phyloP scores from a whole-genome alignment of 805 yeast genomes.

The Myxozyma melibiosi region DNA sequence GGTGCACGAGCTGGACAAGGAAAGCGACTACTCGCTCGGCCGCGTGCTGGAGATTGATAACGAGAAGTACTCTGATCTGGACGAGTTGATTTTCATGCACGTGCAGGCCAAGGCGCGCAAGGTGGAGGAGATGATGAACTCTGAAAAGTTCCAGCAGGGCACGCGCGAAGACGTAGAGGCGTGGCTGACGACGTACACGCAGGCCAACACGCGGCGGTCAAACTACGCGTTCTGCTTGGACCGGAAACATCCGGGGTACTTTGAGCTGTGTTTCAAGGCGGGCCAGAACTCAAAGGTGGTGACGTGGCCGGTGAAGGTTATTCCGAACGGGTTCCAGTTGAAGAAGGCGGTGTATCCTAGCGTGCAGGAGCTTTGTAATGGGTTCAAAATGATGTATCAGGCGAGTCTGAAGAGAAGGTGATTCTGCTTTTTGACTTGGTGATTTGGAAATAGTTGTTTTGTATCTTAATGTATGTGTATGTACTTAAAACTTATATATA shows the following conservation, averaged over 20 bases:
- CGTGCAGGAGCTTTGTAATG: constrained; percentile 85
- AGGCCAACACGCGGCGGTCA: constrained; percentile 86
- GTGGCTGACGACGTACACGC: constrained; percentile 85
- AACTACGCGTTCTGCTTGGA: constrained; percentile 90
- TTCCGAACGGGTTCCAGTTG: constrained; percentile 74
- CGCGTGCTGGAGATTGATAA: constrained; percentile 65
- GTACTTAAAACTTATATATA: not conserved
- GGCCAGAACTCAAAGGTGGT: constrained; percentile 52
- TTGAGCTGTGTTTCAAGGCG: constrained; percentile 81
- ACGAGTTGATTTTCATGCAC: constrained; percentile 87
- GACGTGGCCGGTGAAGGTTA: constrained; percentile 90
- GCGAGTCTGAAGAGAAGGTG: constrained; percentile 17
- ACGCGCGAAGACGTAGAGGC: constrained; percentile 75
- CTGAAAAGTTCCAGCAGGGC: constrained; percentile 87
- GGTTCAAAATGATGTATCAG: constrained; percentile 70
- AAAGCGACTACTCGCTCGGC: constrained; percentile 63
- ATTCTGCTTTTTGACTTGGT: too few relatives aligned
- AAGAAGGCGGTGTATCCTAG: constrained; percentile 84
- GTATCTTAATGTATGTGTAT: not conserved
- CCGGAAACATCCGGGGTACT: constrained; percentile 92
- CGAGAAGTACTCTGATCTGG: constrained; percentile 78
- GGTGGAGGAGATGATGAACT: constrained; percentile 78
- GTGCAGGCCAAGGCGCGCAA: constrained; percentile 79
- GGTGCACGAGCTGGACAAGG: constrained; percentile 72
- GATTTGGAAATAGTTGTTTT: not conserved